These are phyloP conservation scores for Thielaviopsis euricoi DNA, from an alignment of 2,329 filamentous ascomycete genomes.

Conservation along the genomic window DNA sequence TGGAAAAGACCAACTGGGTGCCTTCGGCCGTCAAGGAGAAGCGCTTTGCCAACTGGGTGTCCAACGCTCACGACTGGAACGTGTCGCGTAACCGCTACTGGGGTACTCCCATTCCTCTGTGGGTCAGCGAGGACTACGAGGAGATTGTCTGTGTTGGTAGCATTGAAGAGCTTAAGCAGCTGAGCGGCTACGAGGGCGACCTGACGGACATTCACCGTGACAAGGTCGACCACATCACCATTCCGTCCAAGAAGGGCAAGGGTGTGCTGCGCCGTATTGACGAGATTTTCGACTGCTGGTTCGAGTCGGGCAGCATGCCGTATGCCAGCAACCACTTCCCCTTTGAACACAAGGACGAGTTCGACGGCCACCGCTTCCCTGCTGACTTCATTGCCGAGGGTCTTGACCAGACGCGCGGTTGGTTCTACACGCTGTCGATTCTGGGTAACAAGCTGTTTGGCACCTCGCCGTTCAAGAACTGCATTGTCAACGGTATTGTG, in stretches of 20 bases:
- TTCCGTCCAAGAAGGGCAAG: slow-evolving; percentile 16
- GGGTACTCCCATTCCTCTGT: slow-evolving; percentile 16
- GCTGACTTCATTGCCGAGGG: slow-evolving; percentile 18
- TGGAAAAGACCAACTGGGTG: slow-evolving; percentile 16
- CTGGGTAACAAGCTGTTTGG: slow-evolving; percentile 16
- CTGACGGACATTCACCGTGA: slow-evolving; percentile 15
- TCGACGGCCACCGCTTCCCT: slow-evolving; percentile 15
- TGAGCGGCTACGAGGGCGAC: slow-evolving; percentile 15
- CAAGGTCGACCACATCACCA: slow-evolving; percentile 17
- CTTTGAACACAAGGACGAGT: slow-evolving; percentile 15
- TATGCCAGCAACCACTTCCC: slow-evolving; percentile 17
- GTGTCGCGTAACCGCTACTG: slow-evolving; percentile 16
- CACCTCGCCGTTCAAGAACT: slow-evolving; percentile 17
- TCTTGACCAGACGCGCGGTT: slow-evolving; percentile 17
- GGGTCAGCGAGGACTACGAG: slow-evolving; percentile 17
- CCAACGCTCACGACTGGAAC: slow-evolving; percentile 15
- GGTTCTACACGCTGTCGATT: slow-evolving; percentile 17
- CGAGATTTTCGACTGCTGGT: slow-evolving; percentile 18
- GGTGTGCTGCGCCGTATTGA: slow-evolving; percentile 15
- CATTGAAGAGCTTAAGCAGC: slow-evolving; percentile 14
- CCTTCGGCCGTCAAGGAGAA: slow-evolving; percentile 16
- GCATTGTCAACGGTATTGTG: slow-evolving; percentile 17
- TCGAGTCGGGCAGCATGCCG: slow-evolving; percentile 17
- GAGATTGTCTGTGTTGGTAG: slow-evolving; percentile 16
- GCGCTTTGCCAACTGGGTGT: slow-evolving; percentile 17